Percentiles rank a stretch among this genome's conserved stretches.
Evolutionary conservation across 2,329 filamentous ascomycete genomes (phyloP).

Genomic region (Colletotrichum orbiculare): DNA sequence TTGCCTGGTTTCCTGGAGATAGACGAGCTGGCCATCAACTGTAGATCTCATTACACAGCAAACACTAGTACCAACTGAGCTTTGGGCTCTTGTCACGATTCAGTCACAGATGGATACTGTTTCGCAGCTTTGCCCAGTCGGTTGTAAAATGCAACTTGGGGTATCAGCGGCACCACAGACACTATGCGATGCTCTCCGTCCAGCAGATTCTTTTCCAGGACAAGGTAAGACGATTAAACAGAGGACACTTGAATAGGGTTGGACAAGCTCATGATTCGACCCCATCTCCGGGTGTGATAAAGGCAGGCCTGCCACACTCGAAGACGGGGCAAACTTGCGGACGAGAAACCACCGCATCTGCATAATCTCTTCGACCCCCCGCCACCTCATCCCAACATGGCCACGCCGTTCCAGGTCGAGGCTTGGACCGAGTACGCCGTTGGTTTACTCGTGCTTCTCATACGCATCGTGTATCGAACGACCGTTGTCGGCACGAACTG

Average conservation of each 20-base stretch:
- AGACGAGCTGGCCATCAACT: no score
- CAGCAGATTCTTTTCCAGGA: no score
- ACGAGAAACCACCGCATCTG: constrained; percentile 30
- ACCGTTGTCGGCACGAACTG: constrained; percentile 52
- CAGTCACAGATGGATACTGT: no score
- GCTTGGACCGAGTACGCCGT: constrained; percentile 58
- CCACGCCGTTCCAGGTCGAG: constrained; percentile 54
- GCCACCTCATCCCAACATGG: constrained; percentile 39
- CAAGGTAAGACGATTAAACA: no score
- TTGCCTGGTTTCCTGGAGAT: no score
- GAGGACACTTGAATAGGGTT: not conserved
- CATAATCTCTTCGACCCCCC: constrained; percentile 23
- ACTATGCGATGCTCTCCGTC: no score
- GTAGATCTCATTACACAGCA: no score
- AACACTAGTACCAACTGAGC: no score
- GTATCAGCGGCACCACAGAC: constrained; percentile 3
- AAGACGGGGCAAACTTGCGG: constrained; percentile 24
- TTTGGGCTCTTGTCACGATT: no score
- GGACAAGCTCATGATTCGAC: constrained; percentile 16
- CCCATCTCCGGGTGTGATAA: constrained; percentile 10
- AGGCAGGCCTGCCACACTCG: constrained; percentile 13
- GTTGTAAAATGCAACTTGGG: constrained; percentile 5
- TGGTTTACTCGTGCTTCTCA: constrained; percentile 49
- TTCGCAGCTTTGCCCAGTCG: no score
- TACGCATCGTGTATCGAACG: constrained; percentile 52